Evolutionary conservation across 768 basidiomycete species (phyloP).

Genomic region (Boletus rex-veris): DNA sequence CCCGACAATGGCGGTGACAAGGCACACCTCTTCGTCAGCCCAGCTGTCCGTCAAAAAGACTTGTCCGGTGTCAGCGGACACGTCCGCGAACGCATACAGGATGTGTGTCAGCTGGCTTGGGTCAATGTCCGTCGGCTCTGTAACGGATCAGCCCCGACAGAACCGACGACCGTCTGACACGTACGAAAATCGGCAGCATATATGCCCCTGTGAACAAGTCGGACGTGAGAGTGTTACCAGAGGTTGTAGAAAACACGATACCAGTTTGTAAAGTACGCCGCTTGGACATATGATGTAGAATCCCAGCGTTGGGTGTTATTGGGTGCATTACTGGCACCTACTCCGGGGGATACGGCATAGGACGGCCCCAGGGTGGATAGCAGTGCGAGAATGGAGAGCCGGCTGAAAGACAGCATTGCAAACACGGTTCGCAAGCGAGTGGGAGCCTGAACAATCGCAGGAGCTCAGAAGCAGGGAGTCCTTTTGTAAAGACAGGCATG

Average conservation of each 20-base stretch:
- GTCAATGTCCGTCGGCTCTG: conserved; percentile 65
- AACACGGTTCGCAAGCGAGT: background rate
- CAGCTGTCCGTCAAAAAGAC: conserved; percentile 70
- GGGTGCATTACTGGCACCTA: background rate
- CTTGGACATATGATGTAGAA: background rate
- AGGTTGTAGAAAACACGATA: too few relatives aligned
- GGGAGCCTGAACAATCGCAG: background rate
- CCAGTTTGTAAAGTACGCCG: too few relatives aligned
- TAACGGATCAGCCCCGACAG: too few relatives aligned
- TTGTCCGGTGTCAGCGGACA: conserved; percentile 54
- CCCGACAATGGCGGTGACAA: background rate
- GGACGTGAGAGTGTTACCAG: too few relatives aligned
- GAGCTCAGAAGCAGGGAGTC: background rate
- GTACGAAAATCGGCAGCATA: too few relatives aligned
- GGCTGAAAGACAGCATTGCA: background rate
- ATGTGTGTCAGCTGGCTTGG: conserved; percentile 66
- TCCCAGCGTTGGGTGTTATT: conserved; percentile 10
- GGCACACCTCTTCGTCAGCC: conserved; percentile 62
- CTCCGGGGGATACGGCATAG: conserved; percentile 4
- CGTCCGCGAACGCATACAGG: conserved; percentile 78
- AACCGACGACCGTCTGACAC: too few relatives aligned
- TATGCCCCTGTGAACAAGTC: too few relatives aligned
- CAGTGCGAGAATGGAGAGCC: conserved; percentile 6
- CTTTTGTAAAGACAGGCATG: conserved; percentile 14
- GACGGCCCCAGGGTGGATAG: conserved; percentile 9